phyloP scores from a whole-genome alignment of 306 rosid genomes.

The Lathyrus aphaca region DNA sequence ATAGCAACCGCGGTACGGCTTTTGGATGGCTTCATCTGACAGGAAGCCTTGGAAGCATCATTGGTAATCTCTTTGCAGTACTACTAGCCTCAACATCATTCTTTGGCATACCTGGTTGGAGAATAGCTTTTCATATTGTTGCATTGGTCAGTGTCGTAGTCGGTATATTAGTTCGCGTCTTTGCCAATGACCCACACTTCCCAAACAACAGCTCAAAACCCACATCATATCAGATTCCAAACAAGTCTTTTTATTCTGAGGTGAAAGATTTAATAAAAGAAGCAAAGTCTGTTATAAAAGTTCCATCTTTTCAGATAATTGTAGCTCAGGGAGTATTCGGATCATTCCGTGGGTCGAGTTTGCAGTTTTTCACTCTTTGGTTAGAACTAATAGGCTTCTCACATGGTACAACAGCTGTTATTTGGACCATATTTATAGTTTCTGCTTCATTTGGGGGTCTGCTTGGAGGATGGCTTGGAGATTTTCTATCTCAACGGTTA shows the following conservation, averaged over 20 bases:
- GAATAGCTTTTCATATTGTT: slow-evolving; percentile 77
- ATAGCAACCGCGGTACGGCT: slow-evolving; percentile 72
- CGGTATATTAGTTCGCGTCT: slow-evolving; percentile 59
- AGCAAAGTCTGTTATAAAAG: slow-evolving; percentile 61
- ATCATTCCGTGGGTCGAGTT: slow-evolving; percentile 79
- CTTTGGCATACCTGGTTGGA: slow-evolving; percentile 83
- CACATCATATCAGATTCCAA: slow-evolving; percentile 18
- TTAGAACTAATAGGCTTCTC: slow-evolving; percentile 82
- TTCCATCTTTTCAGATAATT: slow-evolving; percentile 77
- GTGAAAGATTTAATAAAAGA: slow-evolving; percentile 60
- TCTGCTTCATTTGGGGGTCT: slow-evolving; percentile 70
- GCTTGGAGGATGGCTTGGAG: slow-evolving; percentile 85
- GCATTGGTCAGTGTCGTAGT: slow-evolving; percentile 71
- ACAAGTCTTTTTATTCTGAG: slow-evolving; percentile 49
- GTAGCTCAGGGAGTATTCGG: slow-evolving; percentile 95
- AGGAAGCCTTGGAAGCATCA: slow-evolving; percentile 66
- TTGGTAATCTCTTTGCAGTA: slow-evolving; percentile 71
- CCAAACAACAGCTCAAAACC: slow-evolving; percentile 34
- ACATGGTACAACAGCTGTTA: slow-evolving; percentile 62
- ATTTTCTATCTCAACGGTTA: slow-evolving; percentile 54
- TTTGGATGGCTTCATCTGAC: slow-evolving; percentile 83
- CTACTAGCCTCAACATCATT: slow-evolving; percentile 66
- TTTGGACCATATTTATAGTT: slow-evolving; percentile 62
- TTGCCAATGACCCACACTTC: slow-evolving; percentile 71
- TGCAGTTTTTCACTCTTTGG: slow-evolving; percentile 83